Base-by-base conservation (phyloP, 805 yeast species). In the Pichia thaimueangensis region DNA sequence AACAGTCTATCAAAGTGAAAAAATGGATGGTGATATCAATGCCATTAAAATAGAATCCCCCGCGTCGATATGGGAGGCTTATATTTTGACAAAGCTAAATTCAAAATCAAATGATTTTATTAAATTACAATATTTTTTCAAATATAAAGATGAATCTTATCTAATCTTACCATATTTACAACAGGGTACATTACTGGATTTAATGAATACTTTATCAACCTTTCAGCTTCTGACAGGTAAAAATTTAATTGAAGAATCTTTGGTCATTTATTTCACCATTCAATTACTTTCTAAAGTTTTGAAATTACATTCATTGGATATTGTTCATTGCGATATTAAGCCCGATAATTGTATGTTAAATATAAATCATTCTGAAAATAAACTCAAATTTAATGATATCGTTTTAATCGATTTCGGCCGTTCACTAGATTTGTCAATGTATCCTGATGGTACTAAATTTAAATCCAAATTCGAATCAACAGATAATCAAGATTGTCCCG, bases 311-410 rank as follows among this genome's bases (percentile, higher is more conserved):
- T 58, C 60, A 0, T 60, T 72, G 13, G 81, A 81, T 0, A 77
- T 88, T 1, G 67, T 88, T 11, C 96, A 88, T 63, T 94, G 95
- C 2, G 95, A 88, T 57, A 60, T 88, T 41, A 85, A 83, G 55
- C 82, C 95, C 0, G 95, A 85, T 48, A 88, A 87, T 56, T 84
- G 93, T 49, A 83, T 88, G 94, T 55, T 86, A 0, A 62, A 83
- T 30, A 68, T 83, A 31, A 13, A 43, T 3, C 62, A 65, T 13
- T 44, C 53, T 22, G 49, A 45, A 0, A 52, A 49, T 5, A 46
- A 35, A 29, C 43, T 53, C 4, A 34, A 50, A 4, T 58, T 45
- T 22, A 37, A 45, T 12, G 63, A 58, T 35, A 10, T 58, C 1
- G 35, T 43, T 0, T 57, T 88, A 34, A 83, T 87, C 49, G 95